Evolutionary conservation across 177 flowering plant genomes (phyloP), one percentile per base, ranked within the genome.

Genomic region (Tripterygium wilfordii): DNA sequence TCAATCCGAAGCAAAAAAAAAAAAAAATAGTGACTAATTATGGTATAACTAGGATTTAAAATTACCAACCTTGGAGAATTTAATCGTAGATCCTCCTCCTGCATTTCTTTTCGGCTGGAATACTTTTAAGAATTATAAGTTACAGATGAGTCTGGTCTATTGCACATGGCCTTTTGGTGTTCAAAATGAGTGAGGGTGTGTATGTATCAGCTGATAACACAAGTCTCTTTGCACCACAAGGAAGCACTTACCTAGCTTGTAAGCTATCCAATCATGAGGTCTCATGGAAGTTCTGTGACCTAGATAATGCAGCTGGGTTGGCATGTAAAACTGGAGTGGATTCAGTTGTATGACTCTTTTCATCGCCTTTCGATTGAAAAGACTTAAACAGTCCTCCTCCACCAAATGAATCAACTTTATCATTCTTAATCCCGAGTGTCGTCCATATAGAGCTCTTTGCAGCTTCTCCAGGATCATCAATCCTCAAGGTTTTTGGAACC

Each of bases 381-480:
- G 57, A 53, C 47, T 55, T 46, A 24, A 63, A 66, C 10, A 64
- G 61, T 3, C 66, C 54, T 48, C 49, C 49, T 23, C 43, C 59
- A n/a, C 33, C 45, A 27, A 18, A 4, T 5, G 57, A 41, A 49
- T 30, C 29, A 8, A 9, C 16, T 18, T 66, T 58, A 1, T 64
- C 67, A 12, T 51, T 47, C 56, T 56, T 71, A 8, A 58, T 66
- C 25, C 69, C 72, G 1, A 66, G 62, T 10, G 71, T 63, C 15
- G 51, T 42, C 79, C 67, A 65, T 54, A 71, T 65, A 43, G 71
- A 75, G 45, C 77, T 75, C 57, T 68, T 75, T 15, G 74, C 71
- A 26, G 72, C 67, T 24, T 75, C 80, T 10, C 40, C 49, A 0
- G 66, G 70, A 29, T 68, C 73, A 48, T 68, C 64, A 12, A 71